Base-by-base conservation (phyloP, 2,329 filamentous ascomycete species). In the Fusarium anthophilum region DNA sequence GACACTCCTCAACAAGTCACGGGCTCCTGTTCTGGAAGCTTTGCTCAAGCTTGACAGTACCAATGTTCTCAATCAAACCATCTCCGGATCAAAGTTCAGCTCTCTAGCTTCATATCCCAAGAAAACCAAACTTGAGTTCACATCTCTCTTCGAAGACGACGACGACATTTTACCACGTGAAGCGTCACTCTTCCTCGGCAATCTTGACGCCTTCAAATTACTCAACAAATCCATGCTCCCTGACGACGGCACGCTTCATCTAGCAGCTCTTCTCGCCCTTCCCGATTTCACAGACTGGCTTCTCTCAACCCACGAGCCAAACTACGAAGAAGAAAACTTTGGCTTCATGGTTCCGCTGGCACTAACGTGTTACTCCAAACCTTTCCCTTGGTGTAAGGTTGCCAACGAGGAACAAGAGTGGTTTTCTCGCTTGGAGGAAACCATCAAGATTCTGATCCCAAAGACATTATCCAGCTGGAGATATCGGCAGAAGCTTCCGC, bases 21-120 rank as follows among this genome's bases (percentile, higher is more conserved):
- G 55, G 12, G 44, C 44, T 9, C 67, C 69, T 1, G 6, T 70
- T 7, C 5, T 71, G 8, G 44, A 70, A 13, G 45, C 45, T 5
- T 24, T 71, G 3, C 50, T 71, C 6, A 37, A 62, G 2, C 26
- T 54, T 6, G 39, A 56, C 2, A 24, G 17, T 4, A 35, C 20
- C 4, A 38, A 45, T 3, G 4, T 32, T 3, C 18, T 57, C 1
- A 43, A 71, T 28, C 38, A 43, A 3, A 71, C 66, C 9, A 70
- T 71, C 13, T 66, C 69, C 1, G 69, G 69, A 3, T 70, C 69
- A 10, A 61, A 28, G 8, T 71, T 71, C 18, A 70, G 66, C n/a
- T 39, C 45, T 18, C 37, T 71, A 12, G 69, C 69, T 4, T 38
- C 22, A 3, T 48, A 30, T 14, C 32, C 56, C 1, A 70, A 57